These are phyloP conservation scores for Naegleria fowleri DNA, from an alignment of 208 protist species.

Conservation along the genomic window DNA sequence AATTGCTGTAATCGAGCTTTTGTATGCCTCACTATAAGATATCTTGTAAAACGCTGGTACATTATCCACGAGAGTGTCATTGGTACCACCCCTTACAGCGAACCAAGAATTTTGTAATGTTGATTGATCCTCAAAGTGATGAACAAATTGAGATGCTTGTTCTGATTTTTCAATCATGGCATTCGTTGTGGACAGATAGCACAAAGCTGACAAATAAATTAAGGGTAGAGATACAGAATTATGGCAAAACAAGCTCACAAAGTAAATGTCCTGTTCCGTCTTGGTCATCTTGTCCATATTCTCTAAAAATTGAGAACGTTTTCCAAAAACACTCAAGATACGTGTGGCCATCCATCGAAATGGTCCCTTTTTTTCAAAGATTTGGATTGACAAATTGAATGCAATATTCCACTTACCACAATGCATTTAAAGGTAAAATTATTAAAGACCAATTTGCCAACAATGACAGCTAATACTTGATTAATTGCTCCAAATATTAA, in stretches of 20 bases:
- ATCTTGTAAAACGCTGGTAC: background rate
- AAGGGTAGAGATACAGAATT: background rate
- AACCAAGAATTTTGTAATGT: no score
- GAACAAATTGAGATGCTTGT: background rate
- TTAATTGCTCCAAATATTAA: background rate
- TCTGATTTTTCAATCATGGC: background rate
- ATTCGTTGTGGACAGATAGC: background rate
- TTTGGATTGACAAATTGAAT: no score
- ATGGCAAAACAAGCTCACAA: background rate
- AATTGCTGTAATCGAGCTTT: background rate
- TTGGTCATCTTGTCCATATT: background rate
- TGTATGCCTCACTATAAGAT: background rate
- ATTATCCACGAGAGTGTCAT: background rate
- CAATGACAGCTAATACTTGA: background rate
- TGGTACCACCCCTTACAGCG: background rate
- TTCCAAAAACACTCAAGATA: background rate
- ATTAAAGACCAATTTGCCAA: background rate
- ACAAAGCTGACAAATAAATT: background rate
- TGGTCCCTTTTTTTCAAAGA: no score
- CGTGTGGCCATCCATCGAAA: background rate
- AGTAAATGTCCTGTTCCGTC: background rate
- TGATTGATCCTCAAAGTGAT: no score
- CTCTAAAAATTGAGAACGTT: background rate
- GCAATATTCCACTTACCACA: no score
- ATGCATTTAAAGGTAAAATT: background rate